A percentile compares a stretch with the other conserved stretches of the same genome.
These are phyloP conservation scores for Pythium volutum DNA, from an alignment of 352 stramenopile genomes.

Conservation along the genomic window DNA sequence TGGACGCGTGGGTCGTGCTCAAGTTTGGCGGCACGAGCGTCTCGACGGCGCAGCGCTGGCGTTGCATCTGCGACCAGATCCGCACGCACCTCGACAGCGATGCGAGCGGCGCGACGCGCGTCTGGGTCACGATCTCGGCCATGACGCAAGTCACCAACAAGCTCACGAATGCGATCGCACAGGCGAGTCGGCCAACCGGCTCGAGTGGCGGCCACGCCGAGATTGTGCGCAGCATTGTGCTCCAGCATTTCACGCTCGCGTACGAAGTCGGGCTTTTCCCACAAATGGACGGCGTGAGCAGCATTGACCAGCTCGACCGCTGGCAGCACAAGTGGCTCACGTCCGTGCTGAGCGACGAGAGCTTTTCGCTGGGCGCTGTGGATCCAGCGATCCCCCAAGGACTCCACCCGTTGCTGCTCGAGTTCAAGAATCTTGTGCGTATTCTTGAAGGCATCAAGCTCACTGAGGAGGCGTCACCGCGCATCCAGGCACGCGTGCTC, in stretches of 20 bases:
- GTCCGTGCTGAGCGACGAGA: conserved; percentile 50
- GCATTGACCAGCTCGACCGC: conserved; percentile 43
- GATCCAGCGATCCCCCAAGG: conserved; percentile 37
- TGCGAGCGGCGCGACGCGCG: conserved; percentile 31
- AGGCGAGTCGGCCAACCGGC: conserved; percentile 29
- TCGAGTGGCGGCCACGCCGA: conserved; percentile 32
- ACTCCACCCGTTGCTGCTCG: conserved; percentile 66
- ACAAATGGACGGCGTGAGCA: conserved; percentile 29
- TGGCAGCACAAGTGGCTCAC: conserved; percentile 65
- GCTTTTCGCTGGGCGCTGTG: conserved; percentile 43
- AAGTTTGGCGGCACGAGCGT: conserved; percentile 90
- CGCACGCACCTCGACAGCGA: conserved; percentile 42
- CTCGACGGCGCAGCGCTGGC: conserved; percentile 73
- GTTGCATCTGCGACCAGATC: conserved; percentile 75
- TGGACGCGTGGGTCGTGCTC: conserved; percentile 73
- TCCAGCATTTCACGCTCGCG: conserved; percentile 73
- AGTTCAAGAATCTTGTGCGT: conserved; percentile 77
- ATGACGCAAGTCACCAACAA: conserved; percentile 88
- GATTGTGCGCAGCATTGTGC: conserved; percentile 44
- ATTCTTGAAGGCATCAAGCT: conserved; percentile 85
- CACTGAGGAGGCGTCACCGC: conserved; percentile 83
- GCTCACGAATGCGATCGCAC: conserved; percentile 55
- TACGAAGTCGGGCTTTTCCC: conserved; percentile 66
- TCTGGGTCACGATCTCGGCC: conserved; percentile 89
- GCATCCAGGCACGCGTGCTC: conserved; percentile 79